Evolutionary conservation across 116 monocot species (phyloP).

Genomic region (Posidonia oceanica): DNA sequence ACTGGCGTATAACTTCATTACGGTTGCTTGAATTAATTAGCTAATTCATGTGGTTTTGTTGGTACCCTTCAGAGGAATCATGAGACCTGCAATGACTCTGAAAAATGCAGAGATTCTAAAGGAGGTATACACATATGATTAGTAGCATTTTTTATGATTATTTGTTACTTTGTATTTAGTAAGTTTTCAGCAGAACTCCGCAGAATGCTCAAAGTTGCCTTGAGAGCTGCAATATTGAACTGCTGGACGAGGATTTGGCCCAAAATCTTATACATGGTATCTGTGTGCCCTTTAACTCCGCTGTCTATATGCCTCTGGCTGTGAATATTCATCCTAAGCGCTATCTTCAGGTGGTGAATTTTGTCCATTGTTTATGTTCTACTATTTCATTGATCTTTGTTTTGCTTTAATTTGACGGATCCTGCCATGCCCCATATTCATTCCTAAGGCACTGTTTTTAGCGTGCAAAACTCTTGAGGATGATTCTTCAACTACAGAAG

Average conservation of each 20-base stretch:
- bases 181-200: neutral
- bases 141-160: neutral
- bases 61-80: constrained; percentile 54
- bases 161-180: neutral
- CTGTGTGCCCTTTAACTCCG: constrained; percentile 40
- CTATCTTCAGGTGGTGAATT: constrained; percentile 66
- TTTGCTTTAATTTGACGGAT: neutral
- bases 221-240: constrained; percentile 38
- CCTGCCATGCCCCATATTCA: constrained; percentile 7
- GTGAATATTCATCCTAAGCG: constrained; percentile 75
- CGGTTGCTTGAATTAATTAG: neutral
- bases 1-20: neutral
- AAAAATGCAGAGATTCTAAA: constrained; percentile 64
- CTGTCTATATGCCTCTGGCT: constrained; percentile 76
- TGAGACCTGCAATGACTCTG: constrained; percentile 59
- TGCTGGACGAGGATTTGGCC: constrained; percentile 48
- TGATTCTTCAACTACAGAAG: constrained; percentile 15
- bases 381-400: neutral
- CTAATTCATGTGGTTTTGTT: neutral
- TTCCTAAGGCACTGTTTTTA: constrained; percentile 62
- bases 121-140: constrained; percentile 32
- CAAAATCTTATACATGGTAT: constrained; percentile 56
- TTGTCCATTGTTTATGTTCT: neutral
- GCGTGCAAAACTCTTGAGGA: constrained; percentile 59
- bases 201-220: constrained; percentile 71